Evolutionary conservation across 257 asterid genomes (phyloP).

Genomic region (Eustoma russellianum): DNA sequence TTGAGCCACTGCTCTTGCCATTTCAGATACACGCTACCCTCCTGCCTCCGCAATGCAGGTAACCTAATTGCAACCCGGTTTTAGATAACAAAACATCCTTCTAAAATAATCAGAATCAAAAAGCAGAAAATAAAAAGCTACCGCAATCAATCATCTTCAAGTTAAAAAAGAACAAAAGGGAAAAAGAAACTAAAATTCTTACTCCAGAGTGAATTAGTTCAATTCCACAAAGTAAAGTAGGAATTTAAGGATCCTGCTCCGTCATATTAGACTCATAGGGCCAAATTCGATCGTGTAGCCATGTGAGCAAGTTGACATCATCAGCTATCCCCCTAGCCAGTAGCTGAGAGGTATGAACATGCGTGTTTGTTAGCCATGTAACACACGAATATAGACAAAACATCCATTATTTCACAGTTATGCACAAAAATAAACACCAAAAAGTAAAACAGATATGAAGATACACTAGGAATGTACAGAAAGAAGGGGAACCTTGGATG

Average conservation of each 20-base stretch:
- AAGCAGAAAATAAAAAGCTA: neutral
- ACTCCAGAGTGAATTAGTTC: slow-evolving; percentile 86
- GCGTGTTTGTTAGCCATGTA: slow-evolving; percentile 57
- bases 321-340: slow-evolving; percentile 76
- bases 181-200: slow-evolving; percentile 11
- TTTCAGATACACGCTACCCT: slow-evolving; percentile 69
- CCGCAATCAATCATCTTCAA: neutral
- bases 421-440: too few species aligned
- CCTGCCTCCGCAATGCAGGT: slow-evolving; percentile 87
- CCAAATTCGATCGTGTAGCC: slow-evolving; percentile 79
- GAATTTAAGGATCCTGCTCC: slow-evolving; percentile 56
- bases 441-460: too few species aligned
- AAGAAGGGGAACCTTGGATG: slow-evolving; percentile 37
- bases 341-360: slow-evolving; percentile 79
- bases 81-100: too few species aligned
- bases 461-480: too few species aligned
- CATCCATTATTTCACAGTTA: too few species aligned
- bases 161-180: neutral
- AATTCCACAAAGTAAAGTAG: slow-evolving; percentile 71
- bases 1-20: slow-evolving; percentile 60
- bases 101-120: neutral
- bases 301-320: slow-evolving; percentile 67
- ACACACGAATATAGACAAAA: too few species aligned
- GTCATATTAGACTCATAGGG: slow-evolving; percentile 77
- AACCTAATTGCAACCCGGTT: slow-evolving; percentile 30